These are phyloP conservation scores for Cryptococcus deneoformans DNA, from an alignment of 1,284 basidiomycete genomes.

Conservation along the genomic window DNA sequence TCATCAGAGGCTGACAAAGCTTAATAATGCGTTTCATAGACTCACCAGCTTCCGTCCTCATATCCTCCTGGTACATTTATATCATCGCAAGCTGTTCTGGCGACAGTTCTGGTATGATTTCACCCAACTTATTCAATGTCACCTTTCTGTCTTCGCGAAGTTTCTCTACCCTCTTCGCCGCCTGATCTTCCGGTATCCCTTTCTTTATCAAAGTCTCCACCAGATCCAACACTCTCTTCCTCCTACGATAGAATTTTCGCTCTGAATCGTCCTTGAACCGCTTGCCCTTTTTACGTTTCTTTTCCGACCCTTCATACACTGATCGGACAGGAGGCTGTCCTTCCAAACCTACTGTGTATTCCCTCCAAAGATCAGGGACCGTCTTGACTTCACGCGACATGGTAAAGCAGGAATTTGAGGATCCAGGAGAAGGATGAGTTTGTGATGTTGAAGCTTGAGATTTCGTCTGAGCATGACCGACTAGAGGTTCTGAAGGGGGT, in stretches of 20 bases:
- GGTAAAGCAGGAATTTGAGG: background rate
- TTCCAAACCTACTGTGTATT: slow-evolving; percentile 2
- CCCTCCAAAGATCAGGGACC: slow-evolving; percentile 2
- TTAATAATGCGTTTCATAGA: no score
- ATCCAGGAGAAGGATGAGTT: no score
- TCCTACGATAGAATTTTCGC: background rate
- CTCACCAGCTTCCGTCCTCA: background rate
- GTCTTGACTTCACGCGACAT: slow-evolving; percentile 3
- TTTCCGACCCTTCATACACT: background rate
- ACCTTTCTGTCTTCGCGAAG: background rate
- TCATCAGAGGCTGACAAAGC: background rate
- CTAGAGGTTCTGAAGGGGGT: background rate
- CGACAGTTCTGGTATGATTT: background rate
- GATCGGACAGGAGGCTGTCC: background rate
- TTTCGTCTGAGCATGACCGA: no score
- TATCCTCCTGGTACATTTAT: background rate
- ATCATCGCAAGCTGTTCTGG: background rate
- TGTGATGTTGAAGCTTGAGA: no score
- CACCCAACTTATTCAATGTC: slow-evolving; percentile 1
- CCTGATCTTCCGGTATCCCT: background rate
- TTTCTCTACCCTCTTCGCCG: background rate
- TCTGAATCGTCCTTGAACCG: background rate
- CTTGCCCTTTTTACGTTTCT: background rate
- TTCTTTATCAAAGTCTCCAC: background rate
- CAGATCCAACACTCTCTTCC: slow-evolving; percentile 2